phyloP scores from a whole-genome alignment of 306 rosid species.

The Citrullus colocynthis region DNA sequence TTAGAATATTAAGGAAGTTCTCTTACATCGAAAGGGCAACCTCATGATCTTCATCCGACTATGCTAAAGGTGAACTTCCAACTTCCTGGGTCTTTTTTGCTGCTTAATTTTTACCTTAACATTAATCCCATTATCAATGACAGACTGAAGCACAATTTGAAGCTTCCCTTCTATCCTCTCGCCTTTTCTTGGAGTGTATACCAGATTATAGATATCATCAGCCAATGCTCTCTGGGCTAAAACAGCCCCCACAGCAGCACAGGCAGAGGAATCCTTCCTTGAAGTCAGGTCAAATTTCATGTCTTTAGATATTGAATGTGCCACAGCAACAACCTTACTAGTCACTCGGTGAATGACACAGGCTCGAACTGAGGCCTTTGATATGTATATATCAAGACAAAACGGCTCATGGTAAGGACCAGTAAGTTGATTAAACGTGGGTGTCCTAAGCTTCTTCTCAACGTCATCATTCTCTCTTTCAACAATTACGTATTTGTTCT shows the following conservation, averaged over 20 bases:
- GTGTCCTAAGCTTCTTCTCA: conserved; percentile 47
- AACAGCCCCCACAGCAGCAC: conserved; percentile 75
- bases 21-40: background rate
- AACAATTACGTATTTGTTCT: conserved; percentile 8
- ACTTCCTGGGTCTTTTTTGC: conserved; percentile 23
- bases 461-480: conserved; percentile 12
- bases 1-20: background rate
- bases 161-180: conserved; percentile 71
- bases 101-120: conserved; percentile 73
- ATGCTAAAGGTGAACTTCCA: conserved; percentile 8
- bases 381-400: conserved; percentile 77
- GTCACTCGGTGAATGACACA: conserved; percentile 66
- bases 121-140: conserved; percentile 38
- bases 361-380: conserved; percentile 80
- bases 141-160: conserved; percentile 34
- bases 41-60: background rate
- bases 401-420: conserved; percentile 83
- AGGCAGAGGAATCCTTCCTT: conserved; percentile 52
- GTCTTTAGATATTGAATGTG: conserved; percentile 82
- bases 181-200: conserved; percentile 78
- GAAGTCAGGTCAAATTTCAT: conserved; percentile 66
- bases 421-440: conserved; percentile 67
- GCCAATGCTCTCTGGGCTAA: conserved; percentile 79
- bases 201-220: conserved; percentile 67
- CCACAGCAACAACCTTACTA: conserved; percentile 77